A percentile compares a stretch with the other conserved stretches of the same genome.
Conservation (phyloP, 106 monocot genomes). For the Dendrobium catenatum region DNA sequence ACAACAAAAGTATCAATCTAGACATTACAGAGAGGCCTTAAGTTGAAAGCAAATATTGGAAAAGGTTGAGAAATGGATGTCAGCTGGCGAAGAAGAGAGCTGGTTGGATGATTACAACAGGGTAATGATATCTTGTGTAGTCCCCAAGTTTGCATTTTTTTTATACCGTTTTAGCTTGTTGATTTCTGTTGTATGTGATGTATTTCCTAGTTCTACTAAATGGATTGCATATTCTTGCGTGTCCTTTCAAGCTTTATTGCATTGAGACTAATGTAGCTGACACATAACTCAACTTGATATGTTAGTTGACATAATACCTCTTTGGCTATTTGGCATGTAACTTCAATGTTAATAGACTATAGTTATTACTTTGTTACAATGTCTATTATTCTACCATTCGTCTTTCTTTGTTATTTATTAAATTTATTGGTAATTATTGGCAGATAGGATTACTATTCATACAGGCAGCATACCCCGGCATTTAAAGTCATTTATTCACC, state of each 20-base stretch:
- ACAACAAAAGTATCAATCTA: neutral
- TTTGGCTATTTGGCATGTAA: too few species aligned
- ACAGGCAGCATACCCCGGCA: neutral
- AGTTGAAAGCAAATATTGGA: neutral
- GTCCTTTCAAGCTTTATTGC: too few species aligned
- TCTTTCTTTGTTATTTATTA: neutral
- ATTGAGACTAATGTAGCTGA: too few species aligned
- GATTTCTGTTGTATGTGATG: neutral
- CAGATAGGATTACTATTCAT: neutral
- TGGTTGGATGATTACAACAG: conserved; percentile 73
- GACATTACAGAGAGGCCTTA: neutral
- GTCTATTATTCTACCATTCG: too few species aligned
- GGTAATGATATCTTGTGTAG: conserved; percentile 17
- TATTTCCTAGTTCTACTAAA: neutral
- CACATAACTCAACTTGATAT: too few species aligned
- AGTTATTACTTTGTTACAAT: too few species aligned
- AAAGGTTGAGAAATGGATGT: conserved; percentile 59
- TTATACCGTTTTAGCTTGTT: neutral
- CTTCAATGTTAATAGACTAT: too few species aligned
- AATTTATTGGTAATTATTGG: neutral
- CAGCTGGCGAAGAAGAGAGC: conserved; percentile 52
- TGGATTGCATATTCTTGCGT: too few species aligned
- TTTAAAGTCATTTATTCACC: neutral
- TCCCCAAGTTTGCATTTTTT: neutral
- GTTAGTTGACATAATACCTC: too few species aligned